phyloP scores from a whole-genome alignment of 805 yeast genomes.

The Tetrapisispora fleetii region DNA sequence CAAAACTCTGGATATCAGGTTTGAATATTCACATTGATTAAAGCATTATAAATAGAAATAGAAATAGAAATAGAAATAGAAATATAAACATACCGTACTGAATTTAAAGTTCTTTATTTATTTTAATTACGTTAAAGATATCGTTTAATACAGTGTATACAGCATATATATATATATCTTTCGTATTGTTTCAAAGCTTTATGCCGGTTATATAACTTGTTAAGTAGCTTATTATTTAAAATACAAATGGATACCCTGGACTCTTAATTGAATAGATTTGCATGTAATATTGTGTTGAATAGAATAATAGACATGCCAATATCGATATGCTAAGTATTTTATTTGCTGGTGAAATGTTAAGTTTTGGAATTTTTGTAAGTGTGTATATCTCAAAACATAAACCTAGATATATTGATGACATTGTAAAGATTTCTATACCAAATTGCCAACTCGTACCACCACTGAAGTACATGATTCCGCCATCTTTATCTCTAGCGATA shows the following conservation, averaged over 20 bases:
- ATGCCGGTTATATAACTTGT: not conserved
- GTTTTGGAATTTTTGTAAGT: constrained; percentile 33
- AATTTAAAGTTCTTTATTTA: no score
- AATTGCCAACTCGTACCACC: constrained; percentile 63
- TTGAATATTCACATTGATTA: not conserved
- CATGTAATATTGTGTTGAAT: constrained; percentile 17
- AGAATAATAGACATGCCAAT: constrained; percentile 10
- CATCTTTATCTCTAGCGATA: constrained; percentile 41
- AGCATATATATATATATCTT: no score
- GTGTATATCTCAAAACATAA: constrained; percentile 35
- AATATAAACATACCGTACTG: not conserved
- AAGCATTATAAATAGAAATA: no score
- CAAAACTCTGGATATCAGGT: not conserved
- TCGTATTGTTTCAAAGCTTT: no score
- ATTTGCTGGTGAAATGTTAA: constrained; percentile 10
- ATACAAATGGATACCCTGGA: constrained; percentile 22
- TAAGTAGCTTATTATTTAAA: constrained; percentile 1
- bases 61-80: no score
- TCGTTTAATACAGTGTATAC: not conserved
- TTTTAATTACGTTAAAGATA: not conserved
- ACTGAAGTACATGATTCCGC: constrained; percentile 45
- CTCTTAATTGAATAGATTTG: constrained; percentile 21
- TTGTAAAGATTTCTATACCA: constrained; percentile 54
- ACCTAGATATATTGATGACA: constrained; percentile 40
- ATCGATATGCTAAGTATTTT: constrained; percentile 13